Base-by-base conservation (phyloP, 164 flowering plant genomes). In the Liquidambar formosana region DNA sequence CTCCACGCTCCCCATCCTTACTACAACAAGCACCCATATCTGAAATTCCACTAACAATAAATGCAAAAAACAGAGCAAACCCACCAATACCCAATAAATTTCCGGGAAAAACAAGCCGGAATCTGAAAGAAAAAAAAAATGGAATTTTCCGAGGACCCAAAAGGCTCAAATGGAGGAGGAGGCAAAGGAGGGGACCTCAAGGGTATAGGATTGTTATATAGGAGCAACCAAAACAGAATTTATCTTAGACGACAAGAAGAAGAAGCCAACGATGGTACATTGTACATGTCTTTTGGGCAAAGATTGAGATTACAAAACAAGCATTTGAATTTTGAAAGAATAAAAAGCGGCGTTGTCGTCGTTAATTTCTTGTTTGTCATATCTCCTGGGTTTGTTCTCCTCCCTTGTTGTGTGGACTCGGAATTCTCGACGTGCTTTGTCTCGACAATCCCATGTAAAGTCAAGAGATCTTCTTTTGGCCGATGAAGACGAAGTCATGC, bases 21-120 rank as follows among this genome's bases (percentile, higher is more conserved):
- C 85, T 79, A 41, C 97, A 88, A 73, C 91, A 88, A 14, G 61
- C 85, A 44, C 94, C 97, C 94, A 89, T 91, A 0, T 66, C 46
- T 38, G 14, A 15, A 60, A 18, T 14, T 25, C 60, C 21, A 28
- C 38, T 18, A 5, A 23, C 2, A 10, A 5, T 45, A 0, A 59
- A 0, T 6, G 2, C 22, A 9, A 57, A 64, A 57, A 51, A n/a
- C 33, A 41, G 48, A 45, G 8, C 19, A 56, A 45, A 67, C 59
- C 68, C 65, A 57, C 27, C 22, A 66, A 67, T 21, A 38, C 44
- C 57, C 59, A 52, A 61, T 8, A 65, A 52, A 1, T 48, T 25
- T 64, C 54, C 33, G 12, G 26, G 45, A 2, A 54, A 67, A 46
- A 63, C 46, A 26, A 57, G 16, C 57, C 27, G 38, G 58, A 69